phyloP scores from a whole-genome alignment of 306 rosid species.

The Sphenostylis stenocarpa region DNA sequence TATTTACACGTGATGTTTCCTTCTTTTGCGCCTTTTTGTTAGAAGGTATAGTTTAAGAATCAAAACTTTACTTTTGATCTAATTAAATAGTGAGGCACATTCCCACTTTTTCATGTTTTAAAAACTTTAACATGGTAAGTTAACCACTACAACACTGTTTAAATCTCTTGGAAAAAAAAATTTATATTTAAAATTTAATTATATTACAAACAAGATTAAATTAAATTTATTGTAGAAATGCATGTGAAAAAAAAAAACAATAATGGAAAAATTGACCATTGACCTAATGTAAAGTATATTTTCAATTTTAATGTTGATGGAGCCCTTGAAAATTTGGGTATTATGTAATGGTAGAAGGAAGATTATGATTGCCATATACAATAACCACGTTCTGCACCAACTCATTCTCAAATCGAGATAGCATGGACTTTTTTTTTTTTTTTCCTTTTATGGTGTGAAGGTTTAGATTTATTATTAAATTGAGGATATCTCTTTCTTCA shows the following conservation, averaged over 20 bases:
- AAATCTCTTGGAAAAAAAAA: too few species aligned
- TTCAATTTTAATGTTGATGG: too few species aligned
- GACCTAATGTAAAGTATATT: too few species aligned
- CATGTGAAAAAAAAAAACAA: too few species aligned
- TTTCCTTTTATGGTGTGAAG: too few species aligned
- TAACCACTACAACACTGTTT: not conserved
- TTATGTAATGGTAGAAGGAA: not conserved
- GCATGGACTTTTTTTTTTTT: not conserved
- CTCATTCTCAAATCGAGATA: not conserved
- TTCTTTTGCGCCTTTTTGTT: slow-evolving; percentile 10
- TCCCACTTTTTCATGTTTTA: not conserved
- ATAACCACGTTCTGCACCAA: not conserved
- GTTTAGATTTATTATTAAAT: too few species aligned
- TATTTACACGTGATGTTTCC: slow-evolving; percentile 28
- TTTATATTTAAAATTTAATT: too few species aligned
- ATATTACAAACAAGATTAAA: too few species aligned
- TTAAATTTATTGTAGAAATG: too few species aligned
- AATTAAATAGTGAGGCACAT: not conserved
- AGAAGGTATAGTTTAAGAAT: slow-evolving; percentile 15
- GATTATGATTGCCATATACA: not conserved
- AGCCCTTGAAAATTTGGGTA: too few species aligned
- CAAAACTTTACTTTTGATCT: slow-evolving; percentile 32
- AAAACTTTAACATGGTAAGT: not conserved
- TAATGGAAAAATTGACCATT: not conserved
- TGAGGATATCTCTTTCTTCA: too few species aligned